phyloP scores from a whole-genome alignment of 495 filamentous ascomycete genomes.

The Daldinia caldariorum region DNA sequence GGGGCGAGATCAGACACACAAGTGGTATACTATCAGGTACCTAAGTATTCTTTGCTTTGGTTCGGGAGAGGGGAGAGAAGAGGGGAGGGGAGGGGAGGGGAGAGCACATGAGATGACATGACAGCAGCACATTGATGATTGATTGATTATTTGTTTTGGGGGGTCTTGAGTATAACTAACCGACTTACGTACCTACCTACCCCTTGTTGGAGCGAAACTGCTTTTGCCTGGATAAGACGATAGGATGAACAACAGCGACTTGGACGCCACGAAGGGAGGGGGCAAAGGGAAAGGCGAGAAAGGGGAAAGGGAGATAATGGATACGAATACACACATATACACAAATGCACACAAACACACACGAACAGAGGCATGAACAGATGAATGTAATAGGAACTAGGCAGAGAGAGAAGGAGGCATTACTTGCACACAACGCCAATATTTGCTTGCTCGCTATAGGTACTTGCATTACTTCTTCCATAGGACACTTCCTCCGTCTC shows the following conservation, averaged over 20 bases:
- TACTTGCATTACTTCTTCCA: neutral
- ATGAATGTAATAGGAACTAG: neutral
- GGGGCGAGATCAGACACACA: neutral
- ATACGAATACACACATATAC: neutral
- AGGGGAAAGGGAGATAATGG: neutral
- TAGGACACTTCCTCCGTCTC: neutral
- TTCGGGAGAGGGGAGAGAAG: neutral
- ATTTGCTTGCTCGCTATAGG: neutral
- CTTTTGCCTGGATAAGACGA: slow-evolving; percentile 13
- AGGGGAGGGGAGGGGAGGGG: neutral
- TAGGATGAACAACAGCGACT: slow-evolving; percentile 11
- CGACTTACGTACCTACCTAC: neutral
- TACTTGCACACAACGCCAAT: neutral
- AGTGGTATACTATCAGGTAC: neutral
- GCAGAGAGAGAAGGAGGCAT: neutral
- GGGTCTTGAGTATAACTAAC: neutral
- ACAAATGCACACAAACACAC: neutral
- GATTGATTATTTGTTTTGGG: neutral
- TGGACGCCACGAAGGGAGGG: neutral
- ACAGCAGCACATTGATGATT: neutral
- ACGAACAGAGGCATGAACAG: neutral
- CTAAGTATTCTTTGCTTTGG: neutral
- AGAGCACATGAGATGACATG: neutral
- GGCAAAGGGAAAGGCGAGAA: neutral
- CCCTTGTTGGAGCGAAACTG: slow-evolving; percentile 5